Evolutionary conservation across 2,329 filamentous ascomycete species (phyloP).

Genomic region (Colletotrichum chlorophyti): DNA sequence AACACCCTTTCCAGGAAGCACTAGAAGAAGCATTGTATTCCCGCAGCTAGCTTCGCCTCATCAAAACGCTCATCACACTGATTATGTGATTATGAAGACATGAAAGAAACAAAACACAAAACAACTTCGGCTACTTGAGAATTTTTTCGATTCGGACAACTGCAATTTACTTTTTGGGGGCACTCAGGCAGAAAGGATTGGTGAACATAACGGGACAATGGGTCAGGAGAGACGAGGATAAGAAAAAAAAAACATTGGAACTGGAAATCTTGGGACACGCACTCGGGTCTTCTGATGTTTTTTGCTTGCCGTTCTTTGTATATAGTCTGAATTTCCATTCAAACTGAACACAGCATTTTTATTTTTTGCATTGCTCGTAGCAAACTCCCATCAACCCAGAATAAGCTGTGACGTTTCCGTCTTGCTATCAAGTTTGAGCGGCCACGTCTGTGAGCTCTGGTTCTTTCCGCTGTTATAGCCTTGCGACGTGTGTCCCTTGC

Average conservation of each 20-base stretch:
- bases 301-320: slow-evolving; percentile 19
- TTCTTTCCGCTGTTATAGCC: too few species aligned
- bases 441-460: too few species aligned
- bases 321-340: slow-evolving; percentile 22
- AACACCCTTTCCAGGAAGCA: slow-evolving; percentile 3
- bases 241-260: slow-evolving; percentile 1
- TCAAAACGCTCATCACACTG: slow-evolving; percentile 2
- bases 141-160: slow-evolving; percentile 4
- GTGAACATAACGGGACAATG: slow-evolving; percentile 1
- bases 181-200: background rate
- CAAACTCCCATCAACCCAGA: too few species aligned
- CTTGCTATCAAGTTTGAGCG: too few species aligned
- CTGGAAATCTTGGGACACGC: background rate
- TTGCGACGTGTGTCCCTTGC: too few species aligned
- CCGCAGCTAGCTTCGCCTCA: background rate
- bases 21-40: background rate
- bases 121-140: too few species aligned
- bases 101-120: slow-evolving; percentile 1
- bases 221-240: background rate
- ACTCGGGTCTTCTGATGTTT: slow-evolving; percentile 12
- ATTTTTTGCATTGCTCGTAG: too few species aligned
- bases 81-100: slow-evolving; percentile 13
- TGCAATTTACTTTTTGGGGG: background rate
- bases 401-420: too few species aligned
- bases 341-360: too few species aligned